Conservation (phyloP, 352 stramenopile species). For the Pythium sp. region DNA sequence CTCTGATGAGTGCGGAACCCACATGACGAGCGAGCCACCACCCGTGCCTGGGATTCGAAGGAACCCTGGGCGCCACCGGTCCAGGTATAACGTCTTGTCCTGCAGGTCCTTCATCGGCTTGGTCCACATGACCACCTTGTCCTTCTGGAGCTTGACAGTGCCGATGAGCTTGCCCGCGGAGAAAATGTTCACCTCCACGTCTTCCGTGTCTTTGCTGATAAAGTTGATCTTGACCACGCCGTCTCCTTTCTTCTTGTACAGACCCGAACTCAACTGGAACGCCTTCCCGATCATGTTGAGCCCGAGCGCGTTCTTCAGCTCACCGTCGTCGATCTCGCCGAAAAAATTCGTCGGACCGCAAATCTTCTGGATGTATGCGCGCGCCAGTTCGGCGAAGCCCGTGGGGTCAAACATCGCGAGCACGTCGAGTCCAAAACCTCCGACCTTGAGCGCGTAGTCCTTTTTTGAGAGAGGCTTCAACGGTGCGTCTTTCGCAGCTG, state of each 20-base stretch:
- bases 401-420: constrained; percentile 38
- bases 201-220: too few relatives aligned
- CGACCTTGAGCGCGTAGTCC: constrained; percentile 30
- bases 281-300: constrained; percentile 39
- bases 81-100: constrained; percentile 65
- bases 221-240: too few relatives aligned
- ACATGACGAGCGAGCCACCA: constrained; percentile 60
- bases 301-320: constrained; percentile 34
- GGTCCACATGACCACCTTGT: too few relatives aligned
- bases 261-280: constrained; percentile 16
- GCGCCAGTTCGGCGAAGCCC: constrained; percentile 31
- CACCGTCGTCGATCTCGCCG: constrained; percentile 43
- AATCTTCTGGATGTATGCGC: constrained; percentile 40
- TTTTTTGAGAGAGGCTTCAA: constrained; percentile 1
- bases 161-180: too few relatives aligned
- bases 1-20: constrained; percentile 40
- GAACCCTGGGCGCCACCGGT: constrained; percentile 59
- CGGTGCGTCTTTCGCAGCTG: too few relatives aligned
- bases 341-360: constrained; percentile 35
- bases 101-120: constrained; percentile 28
- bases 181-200: too few relatives aligned
- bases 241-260: too few relatives aligned
- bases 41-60: constrained; percentile 50
- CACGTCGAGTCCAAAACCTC: constrained; percentile 25
- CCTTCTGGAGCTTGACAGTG: too few relatives aligned